Evolutionary conservation across 805 yeast species (phyloP).

Genomic region (Crinitomyces ghanaensis): DNA sequence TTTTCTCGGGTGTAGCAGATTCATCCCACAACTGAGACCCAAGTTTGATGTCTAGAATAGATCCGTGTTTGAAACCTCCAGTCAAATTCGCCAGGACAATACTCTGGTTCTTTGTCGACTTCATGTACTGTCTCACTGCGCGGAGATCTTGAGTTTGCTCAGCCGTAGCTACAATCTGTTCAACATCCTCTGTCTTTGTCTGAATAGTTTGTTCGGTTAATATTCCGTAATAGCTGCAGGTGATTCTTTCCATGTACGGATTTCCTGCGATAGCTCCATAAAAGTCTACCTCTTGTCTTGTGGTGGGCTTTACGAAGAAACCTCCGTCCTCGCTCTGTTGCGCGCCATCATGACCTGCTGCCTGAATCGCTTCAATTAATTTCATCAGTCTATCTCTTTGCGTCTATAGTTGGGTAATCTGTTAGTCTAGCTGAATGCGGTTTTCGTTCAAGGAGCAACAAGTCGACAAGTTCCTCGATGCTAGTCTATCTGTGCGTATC

Average conservation of each 20-base stretch:
- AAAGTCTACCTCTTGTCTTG: constrained; percentile 60
- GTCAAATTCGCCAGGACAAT: constrained; percentile 65
- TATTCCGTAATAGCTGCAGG: constrained; percentile 55
- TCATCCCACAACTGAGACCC: constrained; percentile 62
- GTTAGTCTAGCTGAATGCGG: constrained; percentile 1
- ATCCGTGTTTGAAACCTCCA: constrained; percentile 51
- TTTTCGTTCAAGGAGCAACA: no score
- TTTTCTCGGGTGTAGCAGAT: constrained; percentile 46
- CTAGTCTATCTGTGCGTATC: no score
- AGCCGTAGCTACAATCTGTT: constrained; percentile 7
- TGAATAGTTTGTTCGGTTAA: constrained; percentile 27
- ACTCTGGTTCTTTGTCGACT: constrained; percentile 12
- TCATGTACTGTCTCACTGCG: constrained; percentile 1
- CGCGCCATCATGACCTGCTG: constrained; percentile 89
- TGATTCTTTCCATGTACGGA: constrained; percentile 21
- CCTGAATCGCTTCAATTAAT: constrained; percentile 41
- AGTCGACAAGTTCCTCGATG: no score
- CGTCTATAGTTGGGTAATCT: not conserved
- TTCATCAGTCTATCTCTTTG: not conserved
- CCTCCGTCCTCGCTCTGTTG: constrained; percentile 50
- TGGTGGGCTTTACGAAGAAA: constrained; percentile 61
- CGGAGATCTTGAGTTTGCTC: constrained; percentile 13
- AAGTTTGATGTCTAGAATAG: constrained; percentile 72
- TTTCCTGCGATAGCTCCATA: constrained; percentile 34
- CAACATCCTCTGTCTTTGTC: constrained; percentile 2